Conservation (phyloP, 306 rosid species). For the Vigna angularis region DNA sequence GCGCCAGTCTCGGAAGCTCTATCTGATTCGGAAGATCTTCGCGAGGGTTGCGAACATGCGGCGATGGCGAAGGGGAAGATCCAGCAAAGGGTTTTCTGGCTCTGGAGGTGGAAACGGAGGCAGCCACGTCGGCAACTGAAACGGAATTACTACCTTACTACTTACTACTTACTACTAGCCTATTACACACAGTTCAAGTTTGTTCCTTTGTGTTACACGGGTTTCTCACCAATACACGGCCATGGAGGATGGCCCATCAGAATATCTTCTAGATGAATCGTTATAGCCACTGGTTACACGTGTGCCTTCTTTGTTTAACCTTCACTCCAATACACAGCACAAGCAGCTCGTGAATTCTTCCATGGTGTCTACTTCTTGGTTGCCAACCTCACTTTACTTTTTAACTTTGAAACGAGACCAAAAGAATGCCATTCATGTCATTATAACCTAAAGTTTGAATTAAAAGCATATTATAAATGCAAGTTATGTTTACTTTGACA, state of each 20-base stretch:
- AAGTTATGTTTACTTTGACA: not conserved
- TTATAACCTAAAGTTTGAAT: not conserved
- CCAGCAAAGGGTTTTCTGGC: slow-evolving; percentile 45
- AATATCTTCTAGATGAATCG: not conserved
- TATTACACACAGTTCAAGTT: not conserved
- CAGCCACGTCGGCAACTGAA: slow-evolving; percentile 43
- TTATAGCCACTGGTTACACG: not conserved
- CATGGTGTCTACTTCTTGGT: not conserved
- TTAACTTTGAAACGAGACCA: not conserved
- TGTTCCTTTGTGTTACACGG: slow-evolving; percentile 24
- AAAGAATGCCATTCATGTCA: no score
- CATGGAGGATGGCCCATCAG: not conserved
- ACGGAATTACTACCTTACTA: slow-evolving; percentile 1
- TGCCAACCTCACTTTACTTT: not conserved
- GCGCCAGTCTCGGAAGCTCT: slow-evolving; percentile 71
- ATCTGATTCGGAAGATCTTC: slow-evolving; percentile 60
- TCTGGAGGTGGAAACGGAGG: slow-evolving; percentile 49
- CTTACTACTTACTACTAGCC: no score
- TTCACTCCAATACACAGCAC: slow-evolving; percentile 4
- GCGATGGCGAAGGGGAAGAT: slow-evolving; percentile 62
- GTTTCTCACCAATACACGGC: not conserved
- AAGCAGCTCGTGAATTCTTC: slow-evolving; percentile 14
- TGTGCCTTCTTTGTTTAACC: not conserved
- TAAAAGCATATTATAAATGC: not conserved
- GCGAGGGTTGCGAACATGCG: slow-evolving; percentile 54